A percentile compares a stretch with the other conserved stretches of the same genome.
Evolutionary conservation across 352 stramenopile species (phyloP).

Genomic region (Phytophthora sp.): DNA sequence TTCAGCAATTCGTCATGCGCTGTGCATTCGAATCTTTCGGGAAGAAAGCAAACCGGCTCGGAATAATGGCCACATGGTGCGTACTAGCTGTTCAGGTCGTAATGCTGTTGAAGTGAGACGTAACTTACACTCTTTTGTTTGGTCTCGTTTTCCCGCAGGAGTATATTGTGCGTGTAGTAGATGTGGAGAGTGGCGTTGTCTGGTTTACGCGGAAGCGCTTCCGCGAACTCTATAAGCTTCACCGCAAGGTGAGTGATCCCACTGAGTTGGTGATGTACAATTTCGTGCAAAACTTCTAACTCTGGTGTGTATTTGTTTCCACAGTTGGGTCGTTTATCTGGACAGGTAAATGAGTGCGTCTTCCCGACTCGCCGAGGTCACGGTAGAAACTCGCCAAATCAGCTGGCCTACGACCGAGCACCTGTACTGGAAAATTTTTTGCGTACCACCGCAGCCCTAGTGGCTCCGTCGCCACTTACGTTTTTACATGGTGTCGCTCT

Average conservation of each 20-base stretch:
- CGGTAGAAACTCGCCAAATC: slow-evolving; percentile 58
- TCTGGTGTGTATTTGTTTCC: not conserved
- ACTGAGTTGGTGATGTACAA: not conserved
- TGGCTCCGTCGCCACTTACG: slow-evolving; percentile 77
- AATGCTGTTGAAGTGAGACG: not conserved
- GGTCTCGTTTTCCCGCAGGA: slow-evolving; percentile 48
- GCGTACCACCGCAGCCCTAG: slow-evolving; percentile 67
- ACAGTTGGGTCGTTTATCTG: slow-evolving; percentile 75
- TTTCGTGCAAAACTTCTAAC: not conserved
- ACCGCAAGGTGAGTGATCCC: slow-evolving; percentile 66
- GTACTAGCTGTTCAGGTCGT: slow-evolving; percentile 5
- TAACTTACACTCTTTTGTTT: slow-evolving; percentile 13
- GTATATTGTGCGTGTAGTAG: slow-evolving; percentile 86
- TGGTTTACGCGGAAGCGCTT: slow-evolving; percentile 87
- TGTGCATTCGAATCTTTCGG: slow-evolving; percentile 82
- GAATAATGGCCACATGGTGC: slow-evolving; percentile 74
- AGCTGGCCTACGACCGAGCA: slow-evolving; percentile 70
- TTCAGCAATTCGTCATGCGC: slow-evolving; percentile 75
- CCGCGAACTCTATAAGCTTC: slow-evolving; percentile 82
- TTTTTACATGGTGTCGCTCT: slow-evolving; percentile 76
- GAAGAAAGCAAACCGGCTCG: slow-evolving; percentile 60
- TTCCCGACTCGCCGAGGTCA: slow-evolving; percentile 74
- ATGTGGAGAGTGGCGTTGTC: slow-evolving; percentile 86
- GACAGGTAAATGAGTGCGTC: slow-evolving; percentile 64
- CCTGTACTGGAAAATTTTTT: slow-evolving; percentile 84